Base-by-base conservation (phyloP, 164 flowering plant genomes). In the Vitis cinerea region DNA sequence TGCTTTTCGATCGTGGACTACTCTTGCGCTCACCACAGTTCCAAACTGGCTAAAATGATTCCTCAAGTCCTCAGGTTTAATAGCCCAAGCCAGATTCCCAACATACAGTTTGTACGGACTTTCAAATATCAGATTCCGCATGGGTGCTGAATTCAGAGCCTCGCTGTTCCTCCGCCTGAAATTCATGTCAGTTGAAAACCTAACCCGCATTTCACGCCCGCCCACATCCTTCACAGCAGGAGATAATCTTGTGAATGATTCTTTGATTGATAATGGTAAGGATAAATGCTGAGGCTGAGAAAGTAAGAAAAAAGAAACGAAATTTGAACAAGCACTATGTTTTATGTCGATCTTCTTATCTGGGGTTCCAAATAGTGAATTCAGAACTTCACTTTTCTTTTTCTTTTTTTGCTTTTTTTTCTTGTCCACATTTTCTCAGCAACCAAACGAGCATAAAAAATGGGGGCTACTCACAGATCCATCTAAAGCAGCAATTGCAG, bases 161-260 rank as follows among this genome's bases (percentile, higher is more conserved):
- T 68, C 63, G 58, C 67, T 37, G 17, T 75, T 71, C 65, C 59
- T 74, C 62, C 66, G 68, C 51, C 58, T 55, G 10, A 70, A 27
- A 62, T 68, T 75, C 74, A 79, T 69, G 16, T 77, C 81, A 37
- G 67, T 65, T 8, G 83, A 64, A 67, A 65, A 71, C 59, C 74
- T 80, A 16, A 85, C 81, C 50, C 86, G 68, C 72, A 85, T 51
- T 67, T 85, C 86, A 30, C 88, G 80, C 13, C 86, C 88, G 61
- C 70, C 81, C 52, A 83, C 69, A 61, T 83, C 88, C 88, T 85
- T 71, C 50, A 67, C 68, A 37, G 47, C 13, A 71, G 31, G 3
- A 55, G 58, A 62, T 2, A 10, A n/a, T 3, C 8, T 64, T 12
- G 10, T 7, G 27, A 10, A 37, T 2, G 14, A 11, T 16, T 3